A percentile compares a stretch with the other conserved stretches of the same genome.
Evolutionary conservation across 2,329 filamentous ascomycete species (phyloP).

Genomic region (Hirsutella minnesotensis): DNA sequence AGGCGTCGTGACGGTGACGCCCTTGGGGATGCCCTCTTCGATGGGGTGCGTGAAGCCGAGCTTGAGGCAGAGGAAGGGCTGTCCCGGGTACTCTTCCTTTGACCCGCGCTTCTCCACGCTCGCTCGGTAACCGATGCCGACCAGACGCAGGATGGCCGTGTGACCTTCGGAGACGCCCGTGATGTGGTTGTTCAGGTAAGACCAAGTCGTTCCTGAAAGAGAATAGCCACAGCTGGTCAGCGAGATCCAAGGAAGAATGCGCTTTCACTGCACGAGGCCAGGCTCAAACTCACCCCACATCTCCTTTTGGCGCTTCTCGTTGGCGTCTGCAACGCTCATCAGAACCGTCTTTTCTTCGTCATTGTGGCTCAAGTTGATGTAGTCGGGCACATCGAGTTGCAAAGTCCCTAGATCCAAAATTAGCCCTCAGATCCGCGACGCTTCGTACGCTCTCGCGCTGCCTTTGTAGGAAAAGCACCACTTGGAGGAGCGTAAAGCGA

Average conservation of each 20-base stretch:
- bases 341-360: constrained; percentile 47
- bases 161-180: constrained; percentile 94
- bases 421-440: neutral
- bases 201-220: constrained; percentile 75
- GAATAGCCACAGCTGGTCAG: neutral
- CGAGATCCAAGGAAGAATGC: neutral
- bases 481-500: neutral
- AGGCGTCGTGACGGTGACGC: constrained; percentile 77
- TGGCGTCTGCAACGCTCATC: constrained; percentile 57
- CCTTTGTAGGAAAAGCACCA: too few species aligned
- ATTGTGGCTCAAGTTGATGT: constrained; percentile 61
- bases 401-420: constrained; percentile 47
- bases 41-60: constrained; percentile 95
- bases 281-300: constrained; percentile 72
- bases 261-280: constrained; percentile 8
- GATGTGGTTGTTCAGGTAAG: constrained; percentile 82
- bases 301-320: constrained; percentile 64
- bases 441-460: neutral
- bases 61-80: constrained; percentile 86
- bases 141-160: constrained; percentile 80
- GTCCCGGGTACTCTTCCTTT: constrained; percentile 66
- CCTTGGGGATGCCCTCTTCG: constrained; percentile 71
- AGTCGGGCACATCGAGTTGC: constrained; percentile 67
- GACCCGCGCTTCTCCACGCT: constrained; percentile 66
- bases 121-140: constrained; percentile 92